Evolutionary conservation across 164 flowering plant genomes (phyloP).

Genomic region (Amborella trichopoda): DNA sequence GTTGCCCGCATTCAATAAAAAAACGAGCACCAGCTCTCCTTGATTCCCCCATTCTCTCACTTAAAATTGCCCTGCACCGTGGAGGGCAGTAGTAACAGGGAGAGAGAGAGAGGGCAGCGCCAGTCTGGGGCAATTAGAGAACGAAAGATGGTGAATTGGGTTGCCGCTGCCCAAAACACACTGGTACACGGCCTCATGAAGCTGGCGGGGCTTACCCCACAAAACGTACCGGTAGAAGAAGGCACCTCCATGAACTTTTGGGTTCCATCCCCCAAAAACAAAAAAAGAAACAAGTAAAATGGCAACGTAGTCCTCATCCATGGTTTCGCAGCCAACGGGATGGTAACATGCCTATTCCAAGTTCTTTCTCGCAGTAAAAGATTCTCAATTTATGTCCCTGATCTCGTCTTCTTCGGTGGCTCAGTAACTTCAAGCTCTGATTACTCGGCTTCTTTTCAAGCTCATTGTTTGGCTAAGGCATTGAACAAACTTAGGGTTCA

Average conservation of each 20-base stretch:
- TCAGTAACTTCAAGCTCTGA: slow-evolving; percentile 33
- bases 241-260: slow-evolving; percentile 79
- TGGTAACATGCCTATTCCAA: slow-evolving; percentile 87
- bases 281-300: slow-evolving; percentile 8
- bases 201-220: slow-evolving; percentile 55
- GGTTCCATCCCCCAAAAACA: slow-evolving; percentile 46
- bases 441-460: slow-evolving; percentile 59
- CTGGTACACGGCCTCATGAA: slow-evolving; percentile 67
- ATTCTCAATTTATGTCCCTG: slow-evolving; percentile 62
- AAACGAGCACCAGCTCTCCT: too few relatives aligned
- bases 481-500: slow-evolving; percentile 47
- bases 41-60: too few relatives aligned
- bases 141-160: slow-evolving; percentile 73
- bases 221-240: slow-evolving; percentile 46
- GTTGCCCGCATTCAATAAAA: too few relatives aligned
- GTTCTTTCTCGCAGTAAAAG: slow-evolving; percentile 46
- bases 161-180: slow-evolving; percentile 71
- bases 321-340: slow-evolving; percentile 80
- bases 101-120: too few relatives aligned
- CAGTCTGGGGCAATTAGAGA: too few relatives aligned
- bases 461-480: slow-evolving; percentile 44
- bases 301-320: slow-evolving; percentile 54
- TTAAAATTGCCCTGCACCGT: too few relatives aligned
- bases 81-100: too few relatives aligned
- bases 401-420: slow-evolving; percentile 72